A percentile compares a stretch with the other conserved stretches of the same genome.
Conservation (phyloP, 1,284 basidiomycete species). For the Ustilago trichophora region DNA sequence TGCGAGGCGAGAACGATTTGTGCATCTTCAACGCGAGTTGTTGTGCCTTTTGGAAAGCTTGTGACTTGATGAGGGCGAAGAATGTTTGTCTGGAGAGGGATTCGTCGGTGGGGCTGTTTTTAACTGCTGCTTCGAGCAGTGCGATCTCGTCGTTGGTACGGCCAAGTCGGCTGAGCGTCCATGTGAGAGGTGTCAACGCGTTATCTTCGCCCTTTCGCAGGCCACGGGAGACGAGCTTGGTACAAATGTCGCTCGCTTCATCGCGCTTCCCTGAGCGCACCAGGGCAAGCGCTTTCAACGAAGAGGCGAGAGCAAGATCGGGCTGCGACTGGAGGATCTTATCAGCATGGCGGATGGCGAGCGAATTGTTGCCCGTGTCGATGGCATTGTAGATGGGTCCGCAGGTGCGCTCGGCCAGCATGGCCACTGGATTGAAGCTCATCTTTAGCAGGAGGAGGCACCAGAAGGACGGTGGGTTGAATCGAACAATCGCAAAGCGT, state of each 20-base stretch:
- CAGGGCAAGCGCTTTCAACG: conserved; percentile 83
- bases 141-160: conserved; percentile 71
- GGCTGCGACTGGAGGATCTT: conserved; percentile 42
- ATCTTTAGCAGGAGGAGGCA: conserved; percentile 10
- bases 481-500: conserved; percentile 10
- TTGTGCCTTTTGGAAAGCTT: conserved; percentile 59
- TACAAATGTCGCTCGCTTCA: conserved; percentile 79
- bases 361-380: conserved; percentile 46
- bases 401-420: conserved; percentile 53
- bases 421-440: conserved; percentile 38
- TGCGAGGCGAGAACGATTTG: conserved; percentile 70
- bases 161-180: conserved; percentile 78
- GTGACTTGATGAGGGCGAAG: conserved; percentile 69
- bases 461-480: conserved; percentile 9
- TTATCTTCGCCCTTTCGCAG: conserved; percentile 60
- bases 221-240: conserved; percentile 80
- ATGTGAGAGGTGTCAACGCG: conserved; percentile 80
- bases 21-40: conserved; percentile 51
- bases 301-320: conserved; percentile 54
- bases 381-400: conserved; percentile 52
- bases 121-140: conserved; percentile 63
- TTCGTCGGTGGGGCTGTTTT: conserved; percentile 78
- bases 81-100: conserved; percentile 83
- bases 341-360: conserved; percentile 44
- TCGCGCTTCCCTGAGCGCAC: conserved; percentile 81